Base-by-base conservation (phyloP, 495 filamentous ascomycete genomes). In the Elasticomyces elasticus region DNA sequence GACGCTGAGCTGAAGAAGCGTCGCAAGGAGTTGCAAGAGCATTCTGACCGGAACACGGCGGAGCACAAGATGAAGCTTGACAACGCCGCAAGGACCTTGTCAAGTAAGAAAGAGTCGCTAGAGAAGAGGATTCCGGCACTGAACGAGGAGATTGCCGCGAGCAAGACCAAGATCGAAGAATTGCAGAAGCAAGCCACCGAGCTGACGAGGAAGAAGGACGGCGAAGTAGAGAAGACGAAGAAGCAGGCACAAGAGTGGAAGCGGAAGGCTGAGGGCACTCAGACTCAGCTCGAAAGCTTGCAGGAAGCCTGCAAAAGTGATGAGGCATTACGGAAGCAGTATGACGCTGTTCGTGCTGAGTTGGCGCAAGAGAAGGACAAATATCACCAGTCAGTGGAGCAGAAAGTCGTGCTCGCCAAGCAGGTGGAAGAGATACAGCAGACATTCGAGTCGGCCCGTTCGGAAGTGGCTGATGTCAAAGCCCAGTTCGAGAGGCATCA, bases 101-200 rank as follows among this genome's bases (percentile, higher is more conserved):
- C 25, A 13, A 53, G 15, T 28, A 10, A 26, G 22, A 12, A 19
- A 24, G 15, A 9, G 2, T 15, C 49, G 15, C 33, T 48, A 5
- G 25, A 58, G 42, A 52, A 35, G 17, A 17, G 25, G 7, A 15
- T 66, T 13, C 40, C 47, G 23, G 13, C 24, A 1, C 19, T 58
- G 5, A 49, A 46, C 5, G 55, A 54, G 23, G 22, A 60, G 1
- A 5, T 45, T 20, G 23, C 43, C 12, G 20, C 25, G 20, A 23
- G 33, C 15, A 25, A 37, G 17, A 33, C 33, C 26, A 30, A 61
- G 13, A 23, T 45, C 11, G 41, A 46, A 11, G 37, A 55, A 35
- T 27, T 65, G 37, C 13, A 23, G 3, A 44, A 43, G 30, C 42
- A 45, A 10, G 42, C 5, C 1, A 24, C 28, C 13, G 42, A 45